These are phyloP conservation scores for Capronia epimyces DNA, from an alignment of 2,329 filamentous ascomycete species.

Conservation along the genomic window DNA sequence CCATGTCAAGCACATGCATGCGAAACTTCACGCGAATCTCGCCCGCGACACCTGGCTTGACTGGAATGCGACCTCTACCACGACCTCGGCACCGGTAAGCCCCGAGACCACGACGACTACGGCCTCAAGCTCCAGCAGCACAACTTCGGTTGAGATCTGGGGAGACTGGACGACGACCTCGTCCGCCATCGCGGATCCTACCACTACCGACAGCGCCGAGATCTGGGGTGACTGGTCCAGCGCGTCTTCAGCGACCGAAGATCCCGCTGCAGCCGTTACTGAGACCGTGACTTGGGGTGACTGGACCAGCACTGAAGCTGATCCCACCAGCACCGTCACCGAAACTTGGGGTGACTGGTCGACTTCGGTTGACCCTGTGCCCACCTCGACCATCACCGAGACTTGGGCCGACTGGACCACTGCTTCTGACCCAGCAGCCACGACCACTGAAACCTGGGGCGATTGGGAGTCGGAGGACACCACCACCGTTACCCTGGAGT, in stretches of 20 bases:
- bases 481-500: conserved; percentile 52
- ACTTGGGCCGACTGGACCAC: conserved; percentile 32
- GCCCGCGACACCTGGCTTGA: conserved; percentile 29
- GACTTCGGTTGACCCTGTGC: conserved; percentile 26
- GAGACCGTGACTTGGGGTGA: conserved; percentile 16
- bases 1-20: conserved; percentile 57
- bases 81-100: conserved; percentile 60
- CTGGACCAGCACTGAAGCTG: conserved; percentile 14
- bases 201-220: conserved; percentile 47
- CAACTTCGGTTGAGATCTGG: conserved; percentile 58
- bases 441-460: conserved; percentile 33
- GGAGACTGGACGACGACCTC: conserved; percentile 60
- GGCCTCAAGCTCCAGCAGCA: conserved; percentile 47
- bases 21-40: conserved; percentile 30
- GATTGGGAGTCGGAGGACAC: conserved; percentile 47
- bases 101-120: conserved; percentile 43
- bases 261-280: conserved; percentile 39
- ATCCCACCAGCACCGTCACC: conserved; percentile 33
- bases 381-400: conserved; percentile 26
- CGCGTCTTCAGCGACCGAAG: conserved; percentile 41
- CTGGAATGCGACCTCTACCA: conserved; percentile 51
- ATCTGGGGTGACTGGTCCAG: conserved; percentile 55
- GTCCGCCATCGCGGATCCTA: conserved; percentile 50
- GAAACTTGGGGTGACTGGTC: conserved; percentile 21
- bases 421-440: neutral